A percentile compares a stretch with the other conserved stretches of the same genome.
phyloP scores from a whole-genome alignment of 1,139 yeast species.

The Protomyces gravidus region DNA sequence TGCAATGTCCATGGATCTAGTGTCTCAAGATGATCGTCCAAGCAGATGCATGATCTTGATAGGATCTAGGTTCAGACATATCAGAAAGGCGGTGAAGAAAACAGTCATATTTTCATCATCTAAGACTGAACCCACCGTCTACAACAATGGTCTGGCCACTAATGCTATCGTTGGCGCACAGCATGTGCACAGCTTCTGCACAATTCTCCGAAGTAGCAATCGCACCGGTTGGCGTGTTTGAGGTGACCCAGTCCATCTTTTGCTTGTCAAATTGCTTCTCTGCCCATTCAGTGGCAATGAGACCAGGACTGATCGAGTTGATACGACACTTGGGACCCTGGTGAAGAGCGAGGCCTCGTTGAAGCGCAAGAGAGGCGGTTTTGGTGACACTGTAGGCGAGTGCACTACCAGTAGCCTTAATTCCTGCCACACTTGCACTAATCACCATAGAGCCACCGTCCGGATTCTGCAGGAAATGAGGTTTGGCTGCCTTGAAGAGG shows the following conservation, averaged over 20 bases:
- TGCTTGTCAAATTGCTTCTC: constrained; percentile 40
- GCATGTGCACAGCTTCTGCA: constrained; percentile 21
- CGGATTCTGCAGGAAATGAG: constrained; percentile 39
- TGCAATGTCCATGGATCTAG: constrained; percentile 2
- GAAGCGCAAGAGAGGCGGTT: constrained; percentile 44
- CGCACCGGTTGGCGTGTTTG: not conserved
- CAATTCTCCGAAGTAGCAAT: constrained; percentile 17
- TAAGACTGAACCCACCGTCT: constrained; percentile 8
- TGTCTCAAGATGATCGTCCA: too few species aligned
- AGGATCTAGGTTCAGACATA: too few species aligned
- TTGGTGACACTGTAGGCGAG: constrained; percentile 45
- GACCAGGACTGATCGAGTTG: constrained; percentile 46
- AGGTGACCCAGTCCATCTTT: constrained; percentile 34
- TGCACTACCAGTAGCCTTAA: constrained; percentile 42
- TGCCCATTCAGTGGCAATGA: constrained; percentile 46
- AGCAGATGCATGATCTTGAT: too few species aligned
- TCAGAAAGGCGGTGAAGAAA: not conserved
- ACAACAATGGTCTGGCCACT: constrained; percentile 19
- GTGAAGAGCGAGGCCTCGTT: constrained; percentile 39
- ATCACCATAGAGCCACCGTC: constrained; percentile 45
- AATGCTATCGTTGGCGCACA: constrained; percentile 9
- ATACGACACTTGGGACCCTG: constrained; percentile 43
- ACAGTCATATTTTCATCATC: not conserved
- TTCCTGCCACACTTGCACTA: constrained; percentile 45
- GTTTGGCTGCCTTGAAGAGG: constrained; percentile 43